Percentiles rank a stretch among this genome's conserved stretches.
Evolutionary conservation across 305 asterid species (phyloP).

Genomic region (Fraxinus floribunda): DNA sequence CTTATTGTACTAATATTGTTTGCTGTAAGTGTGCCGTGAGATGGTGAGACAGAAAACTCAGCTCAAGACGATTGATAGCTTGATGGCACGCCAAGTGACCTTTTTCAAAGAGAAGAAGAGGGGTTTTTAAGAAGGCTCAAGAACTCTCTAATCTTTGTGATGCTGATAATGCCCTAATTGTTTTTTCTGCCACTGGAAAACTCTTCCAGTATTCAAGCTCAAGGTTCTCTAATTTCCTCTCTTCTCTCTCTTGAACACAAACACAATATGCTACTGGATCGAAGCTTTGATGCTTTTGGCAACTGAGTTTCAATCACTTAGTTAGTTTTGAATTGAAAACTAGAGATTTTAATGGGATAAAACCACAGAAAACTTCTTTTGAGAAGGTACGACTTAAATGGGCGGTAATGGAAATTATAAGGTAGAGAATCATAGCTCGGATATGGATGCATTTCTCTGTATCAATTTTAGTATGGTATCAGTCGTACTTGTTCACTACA

Average conservation of each 20-base stretch:
- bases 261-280: neutral
- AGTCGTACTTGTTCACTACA: too few relatives aligned
- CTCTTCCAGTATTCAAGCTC: slow-evolving; percentile 59
- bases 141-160: slow-evolving; percentile 78
- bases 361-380: neutral
- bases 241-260: slow-evolving; percentile 14
- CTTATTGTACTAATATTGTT: too few relatives aligned
- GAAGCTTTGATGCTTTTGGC: neutral
- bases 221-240: slow-evolving; percentile 38
- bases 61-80: too few relatives aligned
- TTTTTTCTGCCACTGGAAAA: slow-evolving; percentile 71
- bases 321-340: neutral
- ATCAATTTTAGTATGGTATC: too few relatives aligned
- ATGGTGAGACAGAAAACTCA: too few relatives aligned
- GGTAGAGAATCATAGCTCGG: neutral
- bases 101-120: too few relatives aligned
- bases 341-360: neutral
- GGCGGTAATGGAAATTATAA: neutral
- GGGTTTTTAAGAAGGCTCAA: too few relatives aligned
- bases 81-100: too few relatives aligned
- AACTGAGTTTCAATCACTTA: neutral
- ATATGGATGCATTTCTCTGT: too few relatives aligned
- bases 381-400: too few relatives aligned
- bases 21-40: too few relatives aligned
- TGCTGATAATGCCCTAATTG: slow-evolving; percentile 71